Conservation (phyloP, 768 basidiomycete species). For the Mycena rosella region DNA sequence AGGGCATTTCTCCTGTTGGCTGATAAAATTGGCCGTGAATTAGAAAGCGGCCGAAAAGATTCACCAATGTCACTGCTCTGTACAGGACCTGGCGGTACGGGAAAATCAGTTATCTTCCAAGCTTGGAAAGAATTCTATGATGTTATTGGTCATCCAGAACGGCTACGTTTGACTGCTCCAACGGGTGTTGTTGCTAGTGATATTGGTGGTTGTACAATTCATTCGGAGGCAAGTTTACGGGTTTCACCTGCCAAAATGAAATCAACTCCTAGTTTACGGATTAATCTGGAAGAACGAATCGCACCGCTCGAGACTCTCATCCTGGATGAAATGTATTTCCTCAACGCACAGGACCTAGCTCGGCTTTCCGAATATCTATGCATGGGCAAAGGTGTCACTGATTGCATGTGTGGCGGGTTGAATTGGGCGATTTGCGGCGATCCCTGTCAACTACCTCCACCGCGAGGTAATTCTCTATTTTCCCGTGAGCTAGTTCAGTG, state of each 20-base stretch:
- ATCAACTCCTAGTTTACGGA: not conserved
- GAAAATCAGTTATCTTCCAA: slow-evolving; percentile 40
- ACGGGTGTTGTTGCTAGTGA: slow-evolving; percentile 42
- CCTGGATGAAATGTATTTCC: slow-evolving; percentile 24
- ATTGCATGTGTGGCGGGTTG: slow-evolving; percentile 14
- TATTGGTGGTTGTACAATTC: slow-evolving; percentile 38
- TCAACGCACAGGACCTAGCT: slow-evolving; percentile 10
- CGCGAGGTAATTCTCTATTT: slow-evolving; percentile 8
- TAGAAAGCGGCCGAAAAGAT: slow-evolving; percentile 2
- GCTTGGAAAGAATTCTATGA: slow-evolving; percentile 36
- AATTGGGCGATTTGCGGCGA: slow-evolving; percentile 20
- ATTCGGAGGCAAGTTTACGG: slow-evolving; percentile 34
- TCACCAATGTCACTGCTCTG: slow-evolving; percentile 23
- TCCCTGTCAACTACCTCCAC: slow-evolving; percentile 28
- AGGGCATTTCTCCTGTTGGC: slow-evolving; percentile 11
- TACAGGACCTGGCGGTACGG: slow-evolving; percentile 41
- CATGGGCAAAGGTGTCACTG: slow-evolving; percentile 24
- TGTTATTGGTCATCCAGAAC: not conserved
- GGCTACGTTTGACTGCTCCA: slow-evolving; percentile 33
- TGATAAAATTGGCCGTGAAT: slow-evolving; percentile 12
- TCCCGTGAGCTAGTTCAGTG: slow-evolving; percentile 7
- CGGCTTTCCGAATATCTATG: slow-evolving; percentile 15
- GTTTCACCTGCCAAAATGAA: slow-evolving; percentile 24
- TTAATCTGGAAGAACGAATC: slow-evolving; percentile 8
- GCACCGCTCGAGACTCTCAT: slow-evolving; percentile 1